Percentiles rank a stretch among this genome's conserved stretches.
Conservation (phyloP, 352 stramenopile genomes). For the Aphanomyces stellatus region DNA sequence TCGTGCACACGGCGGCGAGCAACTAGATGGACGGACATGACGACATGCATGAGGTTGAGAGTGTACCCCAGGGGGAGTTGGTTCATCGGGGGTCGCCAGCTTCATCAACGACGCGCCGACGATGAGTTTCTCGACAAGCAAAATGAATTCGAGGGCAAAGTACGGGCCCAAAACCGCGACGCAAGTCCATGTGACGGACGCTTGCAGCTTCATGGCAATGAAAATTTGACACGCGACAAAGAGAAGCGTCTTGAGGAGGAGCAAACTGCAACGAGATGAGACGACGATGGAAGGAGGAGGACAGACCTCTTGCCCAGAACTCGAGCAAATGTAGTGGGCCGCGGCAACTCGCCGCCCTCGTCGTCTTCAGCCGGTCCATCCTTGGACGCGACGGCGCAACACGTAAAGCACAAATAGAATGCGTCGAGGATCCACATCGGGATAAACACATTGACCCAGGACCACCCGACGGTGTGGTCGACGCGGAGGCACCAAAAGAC, state of each 20-base stretch:
- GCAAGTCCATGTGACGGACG: constrained; percentile 45
- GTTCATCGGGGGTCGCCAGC: constrained; percentile 26
- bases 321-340: neutral
- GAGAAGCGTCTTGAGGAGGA: constrained; percentile 59
- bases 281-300: neutral
- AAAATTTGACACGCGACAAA: constrained; percentile 74
- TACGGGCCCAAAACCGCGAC: neutral
- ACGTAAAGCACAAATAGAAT: constrained; percentile 67
- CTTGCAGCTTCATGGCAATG: constrained; percentile 69
- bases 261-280: neutral
- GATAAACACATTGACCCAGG: constrained; percentile 71
- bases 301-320: constrained; percentile 55
- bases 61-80: neutral
- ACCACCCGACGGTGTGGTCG: constrained; percentile 60
- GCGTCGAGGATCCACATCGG: constrained; percentile 67
- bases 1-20: neutral
- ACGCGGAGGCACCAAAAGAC: constrained; percentile 76
- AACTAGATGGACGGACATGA: neutral
- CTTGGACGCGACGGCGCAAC: constrained; percentile 41
- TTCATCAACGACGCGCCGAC: constrained; percentile 46
- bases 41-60: neutral
- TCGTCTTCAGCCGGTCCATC: constrained; percentile 46
- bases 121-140: constrained; percentile 41
- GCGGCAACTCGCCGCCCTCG: constrained; percentile 31
- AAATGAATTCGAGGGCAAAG: constrained; percentile 1